Evolutionary conservation across 1,284 basidiomycete genomes (phyloP).

Genomic region (Coniferiporia sulphurascens): DNA sequence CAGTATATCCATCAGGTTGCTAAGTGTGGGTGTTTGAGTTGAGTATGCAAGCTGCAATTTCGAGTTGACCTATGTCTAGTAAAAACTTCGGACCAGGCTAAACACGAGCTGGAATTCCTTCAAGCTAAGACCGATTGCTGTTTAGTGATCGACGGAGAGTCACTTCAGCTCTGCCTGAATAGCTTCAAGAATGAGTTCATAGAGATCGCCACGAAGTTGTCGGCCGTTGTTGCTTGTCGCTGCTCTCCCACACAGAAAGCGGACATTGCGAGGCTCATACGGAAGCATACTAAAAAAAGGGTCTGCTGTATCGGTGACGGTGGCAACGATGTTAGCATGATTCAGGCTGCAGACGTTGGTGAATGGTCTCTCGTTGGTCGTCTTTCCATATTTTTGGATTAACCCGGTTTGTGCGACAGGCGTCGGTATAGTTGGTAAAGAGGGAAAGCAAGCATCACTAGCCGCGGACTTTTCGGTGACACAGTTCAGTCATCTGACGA

Average conservation of each 20-base stretch:
- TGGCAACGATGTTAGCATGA: constrained; percentile 95
- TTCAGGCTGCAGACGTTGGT: constrained; percentile 93
- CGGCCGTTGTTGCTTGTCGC: constrained; percentile 94
- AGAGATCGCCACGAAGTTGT: constrained; percentile 91
- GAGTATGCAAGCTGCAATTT: constrained; percentile 1
- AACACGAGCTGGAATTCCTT: constrained; percentile 91
- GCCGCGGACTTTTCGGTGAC: constrained; percentile 98
- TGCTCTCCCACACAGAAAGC: constrained; percentile 99
- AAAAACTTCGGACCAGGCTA: constrained; percentile 75
- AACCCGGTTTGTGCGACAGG: constrained; percentile 42
- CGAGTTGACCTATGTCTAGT: constrained; percentile 45
- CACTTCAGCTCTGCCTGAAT: constrained; percentile 85
- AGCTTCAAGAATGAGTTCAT: constrained; percentile 93
- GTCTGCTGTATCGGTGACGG: constrained; percentile 98
- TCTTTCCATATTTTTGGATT: not conserved
- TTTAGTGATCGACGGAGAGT: constrained; percentile 98
- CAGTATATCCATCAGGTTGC: constrained; percentile 98
- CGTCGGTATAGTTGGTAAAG: constrained; percentile 97
- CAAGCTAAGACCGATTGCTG: constrained; percentile 96
- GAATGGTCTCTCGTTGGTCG: constrained; percentile 29
- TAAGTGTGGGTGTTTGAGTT: constrained; percentile 61
- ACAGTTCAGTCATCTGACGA: constrained; percentile 93
- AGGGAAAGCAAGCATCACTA: constrained; percentile 96
- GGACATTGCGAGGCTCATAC: constrained; percentile 91
- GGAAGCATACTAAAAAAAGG: constrained; percentile 84